Base-by-base conservation (phyloP, 352 stramenopile genomes). In the Phytophthora macrochlamydospora region DNA sequence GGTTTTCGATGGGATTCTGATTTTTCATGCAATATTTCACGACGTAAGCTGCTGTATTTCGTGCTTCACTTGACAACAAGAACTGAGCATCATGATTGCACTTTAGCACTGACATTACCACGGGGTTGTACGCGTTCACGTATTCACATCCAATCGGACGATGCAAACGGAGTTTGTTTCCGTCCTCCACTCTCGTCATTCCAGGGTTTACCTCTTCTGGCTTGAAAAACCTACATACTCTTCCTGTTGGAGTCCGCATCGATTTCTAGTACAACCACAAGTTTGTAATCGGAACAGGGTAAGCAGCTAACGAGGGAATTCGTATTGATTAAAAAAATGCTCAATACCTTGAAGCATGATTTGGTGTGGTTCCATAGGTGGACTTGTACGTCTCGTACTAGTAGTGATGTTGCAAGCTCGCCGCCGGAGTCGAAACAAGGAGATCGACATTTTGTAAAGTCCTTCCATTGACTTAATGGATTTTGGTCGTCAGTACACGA, bases 61-160 rank as follows among this genome's bases (percentile, higher is more conserved):
- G 66, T 0, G 37, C 32, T 8, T 33, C 48, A 9, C 40, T 51
- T 7, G 18, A 43, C 2, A 70, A 0, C 0, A 76, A 43, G 4
- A 76, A 60, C n/a, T 62, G 51, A 0, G 59, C 54, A 9, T 76
- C 56, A 43, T 72, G 69, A 29, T 76, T 73, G 45, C 63, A 73
- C 35, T 65, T 65, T 1, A 76, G 24, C 0, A 42, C 49, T 0
- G 8, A 37, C 51, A 71, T 48, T 2, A 71, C 7, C 0, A 53
- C 40, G 0, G 1, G 2, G 24, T 63, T 76, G 40, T 70, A 73
- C 4, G 63, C 5, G 8, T 76, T 70, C 0, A 76, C 63, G 32
- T 76, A 76, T 28, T 71, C 63, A 9, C 63, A 61, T 1, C 56
- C 63, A 32, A 71, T 54, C 4, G 44, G n/a, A 1, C 56, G 51